These are phyloP conservation scores for Magnusiomyces clavatus DNA, from an alignment of 1,139 yeast species.

Conservation along the genomic window DNA sequence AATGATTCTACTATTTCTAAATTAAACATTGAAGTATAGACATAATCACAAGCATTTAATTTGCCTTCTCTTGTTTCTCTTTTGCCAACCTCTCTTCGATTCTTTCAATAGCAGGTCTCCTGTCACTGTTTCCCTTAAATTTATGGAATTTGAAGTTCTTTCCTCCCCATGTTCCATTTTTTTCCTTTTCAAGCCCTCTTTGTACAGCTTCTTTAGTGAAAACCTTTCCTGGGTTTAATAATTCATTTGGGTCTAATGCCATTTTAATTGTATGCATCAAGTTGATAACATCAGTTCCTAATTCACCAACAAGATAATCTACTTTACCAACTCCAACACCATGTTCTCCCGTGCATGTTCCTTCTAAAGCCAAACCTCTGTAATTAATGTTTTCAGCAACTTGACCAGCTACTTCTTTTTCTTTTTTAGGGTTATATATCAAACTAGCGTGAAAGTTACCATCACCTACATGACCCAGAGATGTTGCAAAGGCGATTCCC, in stretches of 20 bases:
- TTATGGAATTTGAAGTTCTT: background rate
- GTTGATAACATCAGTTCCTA: conserved; percentile 58
- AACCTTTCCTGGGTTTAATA: conserved; percentile 74
- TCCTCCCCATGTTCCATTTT: conserved; percentile 7
- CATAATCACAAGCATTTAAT: too few relatives aligned
- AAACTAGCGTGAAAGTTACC: conserved; percentile 84
- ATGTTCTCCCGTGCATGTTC: conserved; percentile 86
- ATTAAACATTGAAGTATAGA: too few relatives aligned
- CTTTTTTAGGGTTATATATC: conserved; percentile 18
- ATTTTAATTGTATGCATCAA: conserved; percentile 66
- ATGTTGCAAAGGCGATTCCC: conserved; percentile 37
- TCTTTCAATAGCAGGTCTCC: too few relatives aligned
- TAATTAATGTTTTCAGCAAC: conserved; percentile 62
- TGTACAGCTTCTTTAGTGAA: conserved; percentile 9
- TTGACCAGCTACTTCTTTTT: conserved; percentile 34
- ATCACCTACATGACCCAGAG: conserved; percentile 83
- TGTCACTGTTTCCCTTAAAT: background rate
- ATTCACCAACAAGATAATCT: conserved; percentile 54
- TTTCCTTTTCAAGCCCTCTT: conserved; percentile 6
- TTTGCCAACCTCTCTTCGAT: too few relatives aligned
- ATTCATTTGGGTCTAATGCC: conserved; percentile 60
- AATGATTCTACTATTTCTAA: too few relatives aligned
- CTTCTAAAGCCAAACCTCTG: conserved; percentile 58
- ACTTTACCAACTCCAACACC: conserved; percentile 79
- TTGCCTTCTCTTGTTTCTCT: too few relatives aligned